A percentile compares a stretch with the other conserved stretches of the same genome.
Conservation (phyloP, 2,329 filamentous ascomycete species). For the Phoma sp. region DNA sequence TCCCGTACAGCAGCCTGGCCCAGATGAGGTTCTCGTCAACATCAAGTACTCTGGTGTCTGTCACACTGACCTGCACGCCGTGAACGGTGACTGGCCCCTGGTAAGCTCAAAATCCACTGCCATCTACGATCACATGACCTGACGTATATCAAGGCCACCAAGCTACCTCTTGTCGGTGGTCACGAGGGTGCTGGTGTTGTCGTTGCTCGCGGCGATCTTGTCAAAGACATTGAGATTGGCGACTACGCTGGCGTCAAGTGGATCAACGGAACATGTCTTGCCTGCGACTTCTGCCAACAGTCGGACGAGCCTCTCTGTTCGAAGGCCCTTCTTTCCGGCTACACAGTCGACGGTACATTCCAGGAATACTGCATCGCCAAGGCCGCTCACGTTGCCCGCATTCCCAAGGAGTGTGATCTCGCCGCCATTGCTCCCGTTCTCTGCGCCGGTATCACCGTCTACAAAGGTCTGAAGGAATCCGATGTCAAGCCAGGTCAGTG, state of each 20-base stretch:
- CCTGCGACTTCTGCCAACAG: constrained; percentile 82
- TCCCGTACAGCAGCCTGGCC: constrained; percentile 78
- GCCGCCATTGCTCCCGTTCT: constrained; percentile 81
- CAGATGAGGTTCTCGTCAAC: constrained; percentile 91
- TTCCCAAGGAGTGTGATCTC: constrained; percentile 77
- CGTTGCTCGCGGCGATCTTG: constrained; percentile 78
- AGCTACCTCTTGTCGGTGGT: constrained; percentile 85
- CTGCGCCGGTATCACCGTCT: constrained; percentile 86
- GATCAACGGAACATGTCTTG: constrained; percentile 86
- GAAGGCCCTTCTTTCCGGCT: constrained; percentile 78
- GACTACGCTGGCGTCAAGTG: constrained; percentile 89
- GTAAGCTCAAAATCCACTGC: constrained; percentile 23
- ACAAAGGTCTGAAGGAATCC: constrained; percentile 90
- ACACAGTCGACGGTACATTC: constrained; percentile 92
- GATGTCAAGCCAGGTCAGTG: constrained; percentile 75
- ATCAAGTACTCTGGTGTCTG: constrained; percentile 90
- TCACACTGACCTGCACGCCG: constrained; percentile 83
- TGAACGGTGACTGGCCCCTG: constrained; percentile 90
- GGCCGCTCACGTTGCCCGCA: constrained; percentile 80
- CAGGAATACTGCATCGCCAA: constrained; percentile 92
- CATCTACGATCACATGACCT: constrained; percentile 12
- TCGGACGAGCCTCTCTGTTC: constrained; percentile 83
- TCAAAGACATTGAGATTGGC: constrained; percentile 76
- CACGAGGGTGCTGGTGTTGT: constrained; percentile 81
- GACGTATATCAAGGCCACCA: constrained; percentile 57